Conservation (phyloP, 176 grass and related monocot species). For the Carex pumila region DNA sequence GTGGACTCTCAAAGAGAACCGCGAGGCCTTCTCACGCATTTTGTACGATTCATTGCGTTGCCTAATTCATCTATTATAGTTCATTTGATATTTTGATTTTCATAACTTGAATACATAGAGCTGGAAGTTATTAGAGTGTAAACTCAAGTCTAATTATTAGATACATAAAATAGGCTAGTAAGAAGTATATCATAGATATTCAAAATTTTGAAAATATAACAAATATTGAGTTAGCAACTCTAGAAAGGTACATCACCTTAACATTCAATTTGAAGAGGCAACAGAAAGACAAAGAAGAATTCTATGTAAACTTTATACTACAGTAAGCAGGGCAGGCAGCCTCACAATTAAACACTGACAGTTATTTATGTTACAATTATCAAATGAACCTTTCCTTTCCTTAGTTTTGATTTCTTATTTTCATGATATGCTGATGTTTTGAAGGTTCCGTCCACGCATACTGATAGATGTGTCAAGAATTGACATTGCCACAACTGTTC, state of each 20-base stretch:
- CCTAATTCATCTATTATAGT: neutral
- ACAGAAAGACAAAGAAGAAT: neutral
- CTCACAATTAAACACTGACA: neutral
- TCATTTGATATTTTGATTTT: neutral
- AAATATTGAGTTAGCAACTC: neutral
- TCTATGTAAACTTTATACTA: neutral
- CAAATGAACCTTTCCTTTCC: neutral
- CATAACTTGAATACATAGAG: neutral
- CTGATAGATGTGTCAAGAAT: conserved; percentile 91
- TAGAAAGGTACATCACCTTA: neutral
- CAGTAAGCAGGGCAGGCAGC: neutral
- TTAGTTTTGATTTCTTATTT: conserved; percentile 1
- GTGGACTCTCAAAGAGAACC: conserved; percentile 90
- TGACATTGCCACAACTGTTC: conserved; percentile 72
- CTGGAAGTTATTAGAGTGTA: neutral
- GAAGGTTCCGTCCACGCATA: conserved; percentile 93
- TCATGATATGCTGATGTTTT: neutral
- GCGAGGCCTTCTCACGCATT: conserved; percentile 83
- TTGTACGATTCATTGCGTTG: conserved; percentile 33
- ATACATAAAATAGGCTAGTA: neutral
- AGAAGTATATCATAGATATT: neutral
- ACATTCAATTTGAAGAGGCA: neutral
- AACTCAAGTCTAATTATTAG: neutral
- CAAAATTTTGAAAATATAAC: neutral
- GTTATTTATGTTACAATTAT: neutral